Base-by-base conservation (phyloP, 164 flowering plant species). In the Stephania yunnanensis region DNA sequence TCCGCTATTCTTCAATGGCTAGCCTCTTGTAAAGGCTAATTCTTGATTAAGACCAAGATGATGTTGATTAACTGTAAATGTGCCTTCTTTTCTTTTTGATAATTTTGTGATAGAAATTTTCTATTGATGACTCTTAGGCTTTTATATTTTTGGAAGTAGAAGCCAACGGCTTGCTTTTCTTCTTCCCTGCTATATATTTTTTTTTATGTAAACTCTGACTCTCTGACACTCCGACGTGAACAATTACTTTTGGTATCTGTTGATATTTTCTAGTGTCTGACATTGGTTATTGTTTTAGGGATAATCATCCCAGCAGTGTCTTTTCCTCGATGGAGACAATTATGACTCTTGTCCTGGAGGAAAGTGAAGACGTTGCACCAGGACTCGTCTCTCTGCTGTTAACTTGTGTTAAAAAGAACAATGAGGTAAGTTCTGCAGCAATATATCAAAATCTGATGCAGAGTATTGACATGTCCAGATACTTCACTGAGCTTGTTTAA, bases 271-370 rank as follows among this genome's bases (percentile, higher is more conserved):
- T 58, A 8, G 12, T 10, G 22, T 25, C 46, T 22, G 20, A 3
- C 7, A 61, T n/a, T 58, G 69, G 20, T 42, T 44, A 45, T 10
- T 58, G 29, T 72, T 74, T 46, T 80, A 94, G 97, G 88, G 85
- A 84, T 30, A 45, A 81, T 71, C 97, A 88, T 74, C 85, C 86
- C 1, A 76, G 83, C 30, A 73, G 69, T 68, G 86, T 92, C 1
- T 87, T 91, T 74, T 45, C 82, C 22, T 83, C 92, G 53, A 92
- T 94, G 94, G 94, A 87, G 84, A 78, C 84, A 65, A 88, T 91
- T 46, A 91, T 94, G 98, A 85, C 85, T 15, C 73, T 86, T 69
- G 88, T 92, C n/a, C 42, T 94, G 68, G 94, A 89, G 72, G 98
- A 92, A 87, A 92, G 94, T 77, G 97, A 92, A 82, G 94, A 89